These are phyloP conservation scores for Entamoeba dispar DNA, from an alignment of 208 protist species.

Conservation along the genomic window DNA sequence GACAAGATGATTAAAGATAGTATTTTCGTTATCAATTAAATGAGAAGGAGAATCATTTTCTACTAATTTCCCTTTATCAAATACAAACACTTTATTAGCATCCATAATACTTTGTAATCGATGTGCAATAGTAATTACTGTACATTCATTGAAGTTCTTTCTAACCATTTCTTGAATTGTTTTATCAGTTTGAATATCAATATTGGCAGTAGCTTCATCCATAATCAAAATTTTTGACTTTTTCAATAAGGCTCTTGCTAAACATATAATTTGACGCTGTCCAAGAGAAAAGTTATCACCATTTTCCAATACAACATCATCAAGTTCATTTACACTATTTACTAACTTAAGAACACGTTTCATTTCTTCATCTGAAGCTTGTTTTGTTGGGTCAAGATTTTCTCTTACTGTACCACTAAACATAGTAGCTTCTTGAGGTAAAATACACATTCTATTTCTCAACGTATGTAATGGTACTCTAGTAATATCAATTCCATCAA, in stretches of 20 bases:
- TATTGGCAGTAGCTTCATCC: conserved; percentile 15
- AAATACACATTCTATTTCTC: conserved; percentile 14
- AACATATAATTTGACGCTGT: conserved; percentile 22
- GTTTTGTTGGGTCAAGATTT: conserved; percentile 24
- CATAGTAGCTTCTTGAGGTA: conserved; percentile 36
- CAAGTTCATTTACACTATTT: background rate
- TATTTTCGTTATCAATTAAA: background rate
- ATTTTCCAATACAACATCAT: background rate
- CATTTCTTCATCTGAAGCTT: conserved; percentile 18
- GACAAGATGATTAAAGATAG: background rate
- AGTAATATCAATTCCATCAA: conserved; percentile 28
- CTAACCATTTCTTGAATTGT: conserved; percentile 13
- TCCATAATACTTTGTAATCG: conserved; percentile 27
- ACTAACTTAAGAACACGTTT: conserved; percentile 10
- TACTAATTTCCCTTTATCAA: conserved; percentile 11
- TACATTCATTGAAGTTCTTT: conserved; percentile 2
- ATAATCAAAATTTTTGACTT: conserved; percentile 7
- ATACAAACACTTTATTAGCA: conserved; percentile 54
- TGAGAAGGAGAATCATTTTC: conserved; percentile 18
- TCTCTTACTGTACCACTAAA: conserved; percentile 29
- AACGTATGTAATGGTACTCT: conserved; percentile 15
- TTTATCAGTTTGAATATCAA: conserved; percentile 4
- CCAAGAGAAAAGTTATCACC: conserved; percentile 18
- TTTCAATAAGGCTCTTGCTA: conserved; percentile 16
- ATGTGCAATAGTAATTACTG: conserved; percentile 22